Base-by-base conservation (phyloP, 768 basidiomycete genomes). In the Russula ochroleuca region DNA sequence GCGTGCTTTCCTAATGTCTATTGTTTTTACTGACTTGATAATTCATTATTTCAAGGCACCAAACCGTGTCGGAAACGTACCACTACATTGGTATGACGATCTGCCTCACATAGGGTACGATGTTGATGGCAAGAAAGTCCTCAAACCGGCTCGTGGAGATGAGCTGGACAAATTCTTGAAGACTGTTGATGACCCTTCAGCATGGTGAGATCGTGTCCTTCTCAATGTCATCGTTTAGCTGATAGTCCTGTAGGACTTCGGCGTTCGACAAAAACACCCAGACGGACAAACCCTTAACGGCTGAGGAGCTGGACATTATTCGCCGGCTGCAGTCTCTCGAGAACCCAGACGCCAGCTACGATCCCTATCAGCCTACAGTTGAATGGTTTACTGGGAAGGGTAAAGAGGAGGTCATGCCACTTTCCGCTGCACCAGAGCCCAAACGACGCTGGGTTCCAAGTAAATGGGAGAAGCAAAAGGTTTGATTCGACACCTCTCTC, bases 391-490 rank as follows among this genome's bases (percentile, higher is more conserved):
- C 96, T 13, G 93, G 92, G 3, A 90, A 93, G 75, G 94, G 94
- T 14, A 94, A 93, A 71, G 92, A 97, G 72, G 92, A 95, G 76
- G 77, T 88, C 23, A 98, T 94, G 94, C 97, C 97, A 25, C 75
- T 99, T 15, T 91, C 88, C 13, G 85, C 86, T 35, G 90, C 90
- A 31, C 92, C 94, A 2, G 94, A 98, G 73, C 97, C 97, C 21
- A 99, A 99, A 76, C 84, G 93, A 59, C 84, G 97, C 52, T 99
- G 95, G 87, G 83, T 98, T 14, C 93, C 95, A 15, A 96, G 93
- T 77, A 98, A 95, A 79, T 99, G 97, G 97, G 97, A 98, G 77
- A 98, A 97, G 76, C 87, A 97, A 81, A 99, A 99, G 85, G 95
- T 93, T 70, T 59, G 73, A 5, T 38, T 62, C 47, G 17, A 19